These are phyloP conservation scores for Vitis amurensis DNA, from an alignment of 164 flowering plant species.

Conservation along the genomic window DNA sequence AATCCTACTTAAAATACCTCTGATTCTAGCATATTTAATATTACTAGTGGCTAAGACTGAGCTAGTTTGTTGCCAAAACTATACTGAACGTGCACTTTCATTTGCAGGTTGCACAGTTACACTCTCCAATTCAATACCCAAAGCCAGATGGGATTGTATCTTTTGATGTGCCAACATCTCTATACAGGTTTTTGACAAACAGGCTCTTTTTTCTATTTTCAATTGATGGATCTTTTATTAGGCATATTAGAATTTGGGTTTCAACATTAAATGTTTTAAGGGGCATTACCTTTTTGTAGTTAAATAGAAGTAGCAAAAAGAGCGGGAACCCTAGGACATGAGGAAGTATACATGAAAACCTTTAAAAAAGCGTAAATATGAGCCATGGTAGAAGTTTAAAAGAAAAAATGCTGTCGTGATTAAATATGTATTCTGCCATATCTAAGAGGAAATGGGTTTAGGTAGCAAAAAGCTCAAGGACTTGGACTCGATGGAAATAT, in stretches of 20 bases:
- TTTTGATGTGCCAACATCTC: slow-evolving; percentile 88
- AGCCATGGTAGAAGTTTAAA: too few relatives aligned
- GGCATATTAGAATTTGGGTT: not conserved
- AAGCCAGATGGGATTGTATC: slow-evolving; percentile 89
- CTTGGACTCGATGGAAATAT: too few relatives aligned
- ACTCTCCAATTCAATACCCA: slow-evolving; percentile 75
- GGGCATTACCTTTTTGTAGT: not conserved
- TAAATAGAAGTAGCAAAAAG: too few relatives aligned
- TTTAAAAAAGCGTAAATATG: too few relatives aligned
- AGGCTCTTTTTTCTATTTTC: not conserved
- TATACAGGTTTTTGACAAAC: slow-evolving; percentile 60
- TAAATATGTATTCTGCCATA: too few relatives aligned
- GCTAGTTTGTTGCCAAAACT: too few relatives aligned
- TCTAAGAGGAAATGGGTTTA: too few relatives aligned
- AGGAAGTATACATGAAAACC: too few relatives aligned
- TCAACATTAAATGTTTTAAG: not conserved
- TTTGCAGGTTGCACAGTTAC: slow-evolving; percentile 61
- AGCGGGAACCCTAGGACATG: too few relatives aligned
- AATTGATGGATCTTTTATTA: not conserved
- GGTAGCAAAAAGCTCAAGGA: too few relatives aligned
- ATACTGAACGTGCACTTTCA: slow-evolving; percentile 1
- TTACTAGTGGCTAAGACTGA: too few relatives aligned
- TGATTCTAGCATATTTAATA: not conserved
- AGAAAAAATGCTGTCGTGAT: too few relatives aligned
- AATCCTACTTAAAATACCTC: not conserved